Percentiles rank a stretch among this genome's conserved stretches.
Conservation (phyloP, 495 filamentous ascomycete genomes). For the Penicillium malachiteum region DNA sequence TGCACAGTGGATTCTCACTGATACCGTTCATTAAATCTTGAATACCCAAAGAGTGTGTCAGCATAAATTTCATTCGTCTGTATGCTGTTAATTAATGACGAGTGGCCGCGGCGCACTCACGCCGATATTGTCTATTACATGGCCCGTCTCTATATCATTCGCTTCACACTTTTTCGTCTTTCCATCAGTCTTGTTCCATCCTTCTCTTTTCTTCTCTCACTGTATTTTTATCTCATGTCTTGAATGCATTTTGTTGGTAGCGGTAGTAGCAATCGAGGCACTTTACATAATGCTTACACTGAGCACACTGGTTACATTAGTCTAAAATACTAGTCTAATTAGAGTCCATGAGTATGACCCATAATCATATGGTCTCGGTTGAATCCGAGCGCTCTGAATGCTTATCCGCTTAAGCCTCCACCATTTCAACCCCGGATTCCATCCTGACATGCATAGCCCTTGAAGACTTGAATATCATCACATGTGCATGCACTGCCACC, state of each 20-base stretch:
- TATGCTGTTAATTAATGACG: conserved; percentile 15
- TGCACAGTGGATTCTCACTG: neutral
- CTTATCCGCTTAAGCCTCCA: no score
- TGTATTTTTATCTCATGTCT: neutral
- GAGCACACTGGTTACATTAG: no score
- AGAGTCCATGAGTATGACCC: no score
- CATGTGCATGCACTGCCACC: no score
- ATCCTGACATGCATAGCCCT: no score
- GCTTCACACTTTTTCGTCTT: neutral
- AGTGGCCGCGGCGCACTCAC: neutral
- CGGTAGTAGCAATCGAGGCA: neutral
- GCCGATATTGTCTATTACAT: conserved; percentile 11
- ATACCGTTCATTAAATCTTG: conserved; percentile 3
- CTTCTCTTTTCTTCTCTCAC: neutral
- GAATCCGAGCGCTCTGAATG: no score
- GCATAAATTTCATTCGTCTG: conserved; percentile 2
- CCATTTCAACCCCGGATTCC: no score
- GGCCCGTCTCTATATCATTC: conserved; percentile 7
- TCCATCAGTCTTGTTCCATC: conserved; percentile 3
- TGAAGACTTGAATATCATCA: no score
- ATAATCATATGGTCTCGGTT: no score
- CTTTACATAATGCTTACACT: no score
- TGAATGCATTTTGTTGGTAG: neutral
- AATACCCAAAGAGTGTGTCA: neutral
- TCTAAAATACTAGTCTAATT: no score